A percentile compares a stretch with the other conserved stretches of the same genome.
phyloP scores from a whole-genome alignment of 129 eudicot genomes.

The Helianthus annuus region HanXRQr2.0-SUNRISE NC_035446.2:82296195-82296694 shows the following conservation, averaged over 20 bases:
- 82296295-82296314: slow-evolving; percentile 1
- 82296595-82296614: slow-evolving; percentile 5
- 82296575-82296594: slow-evolving; percentile 3
- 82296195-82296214: slow-evolving; percentile 1
- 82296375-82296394: neutral
- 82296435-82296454: neutral
- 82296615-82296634: slow-evolving; percentile 4
- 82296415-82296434: neutral
- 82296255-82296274: neutral
- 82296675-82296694: slow-evolving; percentile 2
- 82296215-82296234: slow-evolving; percentile 15
- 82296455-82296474: slow-evolving; percentile 1
- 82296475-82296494: neutral
- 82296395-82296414: neutral
- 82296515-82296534: slow-evolving; percentile 3
- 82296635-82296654: slow-evolving; percentile 12
- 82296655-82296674: slow-evolving; percentile 11
- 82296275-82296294: slow-evolving; percentile 1
- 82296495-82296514: neutral
- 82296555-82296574: neutral
- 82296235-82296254: slow-evolving; percentile 23
- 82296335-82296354: neutral
- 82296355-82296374: slow-evolving; percentile 1
- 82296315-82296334: neutral
- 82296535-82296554: neutral